These are phyloP conservation scores for Solanum pinnatisectum DNA, from an alignment of 257 asterid genomes.

Conservation along the genomic window DNA sequence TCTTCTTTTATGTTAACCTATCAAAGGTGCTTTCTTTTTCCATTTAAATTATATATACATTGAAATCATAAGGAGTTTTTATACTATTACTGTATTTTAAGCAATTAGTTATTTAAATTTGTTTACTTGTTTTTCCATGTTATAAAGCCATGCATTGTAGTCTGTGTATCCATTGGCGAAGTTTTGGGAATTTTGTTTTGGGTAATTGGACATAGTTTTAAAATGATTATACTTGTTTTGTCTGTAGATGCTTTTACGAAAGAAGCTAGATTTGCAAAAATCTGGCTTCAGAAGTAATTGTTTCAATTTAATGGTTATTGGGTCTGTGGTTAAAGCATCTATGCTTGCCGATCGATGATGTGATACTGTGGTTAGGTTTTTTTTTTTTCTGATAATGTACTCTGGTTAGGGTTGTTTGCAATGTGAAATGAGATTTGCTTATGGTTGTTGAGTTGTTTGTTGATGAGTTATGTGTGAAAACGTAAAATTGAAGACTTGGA, in stretches of 20 bases:
- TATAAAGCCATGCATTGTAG: neutral
- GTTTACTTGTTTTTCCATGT: neutral
- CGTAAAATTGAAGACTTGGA: neutral
- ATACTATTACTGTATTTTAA: neutral
- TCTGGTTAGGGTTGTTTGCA: neutral
- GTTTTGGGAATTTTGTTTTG: neutral
- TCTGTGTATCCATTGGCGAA: neutral
- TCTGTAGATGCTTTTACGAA: neutral
- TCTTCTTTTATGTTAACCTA: slow-evolving; percentile 34
- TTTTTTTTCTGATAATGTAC: neutral
- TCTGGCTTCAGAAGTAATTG: neutral
- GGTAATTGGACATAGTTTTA: neutral
- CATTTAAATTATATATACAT: neutral
- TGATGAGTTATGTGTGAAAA: neutral
- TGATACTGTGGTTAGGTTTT: too few species aligned
- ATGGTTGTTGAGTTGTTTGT: neutral
- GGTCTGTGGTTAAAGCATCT: neutral
- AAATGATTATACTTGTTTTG: neutral
- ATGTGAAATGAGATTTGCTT: neutral
- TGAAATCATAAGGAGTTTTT: neutral
- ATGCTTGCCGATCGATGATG: neutral
- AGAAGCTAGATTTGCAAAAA: neutral
- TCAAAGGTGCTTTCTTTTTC: slow-evolving; percentile 13
- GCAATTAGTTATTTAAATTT: neutral
- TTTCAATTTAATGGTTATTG: neutral